Evolutionary conservation across 2,329 filamentous ascomycete species (phyloP).

Genomic region (Lachnellula arida): DNA sequence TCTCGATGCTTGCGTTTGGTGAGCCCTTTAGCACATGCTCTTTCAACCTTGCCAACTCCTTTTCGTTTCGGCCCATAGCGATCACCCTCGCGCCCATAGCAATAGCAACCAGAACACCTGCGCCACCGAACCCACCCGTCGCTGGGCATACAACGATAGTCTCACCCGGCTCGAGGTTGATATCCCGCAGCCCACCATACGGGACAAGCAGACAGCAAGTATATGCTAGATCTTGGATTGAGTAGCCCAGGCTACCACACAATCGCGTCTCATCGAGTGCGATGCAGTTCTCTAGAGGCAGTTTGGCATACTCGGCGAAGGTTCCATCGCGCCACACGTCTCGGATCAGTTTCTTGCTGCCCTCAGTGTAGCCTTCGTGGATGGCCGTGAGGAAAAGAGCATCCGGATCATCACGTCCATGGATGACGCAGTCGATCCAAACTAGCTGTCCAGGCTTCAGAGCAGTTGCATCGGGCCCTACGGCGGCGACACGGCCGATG

Average conservation of each 20-base stretch:
- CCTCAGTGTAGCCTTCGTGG: constrained; percentile 28
- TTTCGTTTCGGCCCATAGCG: constrained; percentile 42
- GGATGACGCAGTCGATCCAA: constrained; percentile 32
- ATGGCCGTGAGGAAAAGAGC: constrained; percentile 29
- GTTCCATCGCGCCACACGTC: constrained; percentile 31
- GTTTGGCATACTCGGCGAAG: constrained; percentile 32
- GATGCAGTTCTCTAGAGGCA: constrained; percentile 34
- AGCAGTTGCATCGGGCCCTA: constrained; percentile 31
- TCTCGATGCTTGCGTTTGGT: neutral
- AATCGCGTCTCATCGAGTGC: constrained; percentile 31
- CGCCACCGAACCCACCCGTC: constrained; percentile 42
- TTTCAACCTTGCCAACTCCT: neutral
- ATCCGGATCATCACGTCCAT: constrained; percentile 31
- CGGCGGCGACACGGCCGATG: constrained; percentile 32
- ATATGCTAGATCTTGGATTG: constrained; percentile 34
- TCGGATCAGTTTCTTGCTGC: constrained; percentile 27
- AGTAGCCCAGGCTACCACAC: constrained; percentile 35
- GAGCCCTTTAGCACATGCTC: neutral
- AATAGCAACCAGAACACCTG: constrained; percentile 39
- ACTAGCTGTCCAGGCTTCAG: constrained; percentile 33
- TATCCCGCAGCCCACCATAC: constrained; percentile 42
- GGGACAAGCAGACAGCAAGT: constrained; percentile 35
- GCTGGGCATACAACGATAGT: constrained; percentile 43
- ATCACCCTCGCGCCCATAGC: constrained; percentile 47
- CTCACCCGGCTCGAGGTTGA: constrained; percentile 41